These are phyloP conservation scores for Trichophyton simii DNA, from an alignment of 2,329 filamentous ascomycete species.

Conservation along the genomic window DNA sequence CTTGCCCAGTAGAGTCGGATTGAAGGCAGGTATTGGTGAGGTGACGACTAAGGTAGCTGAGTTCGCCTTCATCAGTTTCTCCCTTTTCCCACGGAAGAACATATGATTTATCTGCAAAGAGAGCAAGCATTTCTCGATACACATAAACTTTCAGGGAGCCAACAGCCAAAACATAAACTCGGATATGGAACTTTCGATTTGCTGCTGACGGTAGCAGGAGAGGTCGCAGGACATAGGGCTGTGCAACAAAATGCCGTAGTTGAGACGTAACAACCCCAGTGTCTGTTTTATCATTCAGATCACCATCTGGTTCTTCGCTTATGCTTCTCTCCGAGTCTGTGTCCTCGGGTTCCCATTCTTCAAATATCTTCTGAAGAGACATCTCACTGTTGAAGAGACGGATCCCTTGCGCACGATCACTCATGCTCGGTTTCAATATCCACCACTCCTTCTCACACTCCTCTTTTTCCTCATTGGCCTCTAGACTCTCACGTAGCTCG, in stretches of 20 bases:
- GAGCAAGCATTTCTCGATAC: slow-evolving; percentile 79
- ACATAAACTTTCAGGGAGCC: slow-evolving; percentile 73
- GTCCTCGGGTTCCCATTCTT: slow-evolving; percentile 67
- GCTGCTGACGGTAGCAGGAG: slow-evolving; percentile 55
- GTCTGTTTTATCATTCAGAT: slow-evolving; percentile 16
- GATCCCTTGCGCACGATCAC: slow-evolving; percentile 87
- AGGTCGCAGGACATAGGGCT: slow-evolving; percentile 86
- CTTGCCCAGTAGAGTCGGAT: slow-evolving; percentile 32
- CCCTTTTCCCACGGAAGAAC: slow-evolving; percentile 42
- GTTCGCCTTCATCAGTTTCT: slow-evolving; percentile 29
- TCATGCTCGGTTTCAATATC: slow-evolving; percentile 98
- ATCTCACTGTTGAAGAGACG: slow-evolving; percentile 74
- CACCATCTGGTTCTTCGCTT: slow-evolving; percentile 23
- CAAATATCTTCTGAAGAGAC: slow-evolving; percentile 76
- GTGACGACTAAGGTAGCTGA: slow-evolving; percentile 53
- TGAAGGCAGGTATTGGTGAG: slow-evolving; percentile 95
- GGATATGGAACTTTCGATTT: slow-evolving; percentile 81
- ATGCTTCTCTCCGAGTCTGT: slow-evolving; percentile 51
- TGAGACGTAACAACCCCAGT: slow-evolving; percentile 68
- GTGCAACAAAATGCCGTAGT: slow-evolving; percentile 87
- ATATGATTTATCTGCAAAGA: slow-evolving; percentile 74
- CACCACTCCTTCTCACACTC: slow-evolving; percentile 65
- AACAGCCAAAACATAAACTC: slow-evolving; percentile 74
- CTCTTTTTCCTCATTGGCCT: slow-evolving; percentile 55
- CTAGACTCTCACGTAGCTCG: slow-evolving; percentile 68